Evolutionary conservation across 495 filamentous ascomycete genomes (phyloP), one percentile per base, ranked within the genome.

Genomic region (Xylaria telfairii): DNA sequence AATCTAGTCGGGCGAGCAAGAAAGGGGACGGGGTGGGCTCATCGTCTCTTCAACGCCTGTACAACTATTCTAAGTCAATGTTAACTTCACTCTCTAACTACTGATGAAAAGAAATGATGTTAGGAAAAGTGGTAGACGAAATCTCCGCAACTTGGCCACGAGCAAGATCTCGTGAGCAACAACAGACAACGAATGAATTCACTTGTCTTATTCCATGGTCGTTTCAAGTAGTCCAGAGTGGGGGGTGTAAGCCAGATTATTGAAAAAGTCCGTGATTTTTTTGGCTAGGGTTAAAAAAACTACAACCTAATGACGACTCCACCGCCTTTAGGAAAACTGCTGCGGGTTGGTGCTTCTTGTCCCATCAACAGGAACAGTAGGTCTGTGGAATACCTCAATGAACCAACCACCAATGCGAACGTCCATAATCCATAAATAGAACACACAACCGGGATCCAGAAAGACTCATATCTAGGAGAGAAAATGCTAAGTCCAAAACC

Each of bases 371-470:
- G 21, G 37, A 19, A 26, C 42, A 3, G 13, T 13, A 9, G 6
- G 5, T n/a, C 19, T 42, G 26, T 7, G 10, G 10, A 65, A 49
- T 47, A 34, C 4, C 4, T 49, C 26, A 32, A 65, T 47, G 44
- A 65, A 37, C 44, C 44, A 54, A 54, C 51, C 44, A 21, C 62
- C 62, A 24, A 49, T 65, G 62, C 62, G 44, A 65, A 65, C 44
- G 1, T 47, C 28, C 61, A 21, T 51, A 5, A 63, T 65, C 26
- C 44, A 24, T 32, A 46, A 46, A 26, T 15, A 42, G 26, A 61
- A 26, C n/a, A 61, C 17, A 6, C 21, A 64, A 21, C 41, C 39
- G 10, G 32, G 21, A 21, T 51, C 37, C n/a, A 65, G 39, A 30
- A n/a, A 65, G 4, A 49, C 30, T 37, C 62, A n/a, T 15, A 65